phyloP scores from a whole-genome alignment of 2,329 filamentous ascomycete genomes.

The Tricladium varicosporioides region DNA sequence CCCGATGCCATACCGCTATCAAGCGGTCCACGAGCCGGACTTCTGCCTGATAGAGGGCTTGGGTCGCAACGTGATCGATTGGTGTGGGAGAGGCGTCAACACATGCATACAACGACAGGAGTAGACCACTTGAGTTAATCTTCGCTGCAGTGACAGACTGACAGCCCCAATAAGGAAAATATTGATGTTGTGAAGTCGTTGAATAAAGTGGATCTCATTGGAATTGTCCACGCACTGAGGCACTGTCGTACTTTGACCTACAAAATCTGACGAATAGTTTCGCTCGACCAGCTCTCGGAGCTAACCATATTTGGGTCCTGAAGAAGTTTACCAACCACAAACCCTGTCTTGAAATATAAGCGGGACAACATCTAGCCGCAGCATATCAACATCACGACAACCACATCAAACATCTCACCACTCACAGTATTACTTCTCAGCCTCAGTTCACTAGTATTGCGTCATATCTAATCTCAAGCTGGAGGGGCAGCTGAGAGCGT shows the following conservation, averaged over 20 bases:
- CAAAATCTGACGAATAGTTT: no score
- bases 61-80: no score
- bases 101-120: no score
- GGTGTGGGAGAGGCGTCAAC: no score
- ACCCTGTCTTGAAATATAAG: not conserved
- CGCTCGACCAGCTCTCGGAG: no score
- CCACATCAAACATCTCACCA: not conserved
- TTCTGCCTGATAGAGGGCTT: no score
- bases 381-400: not conserved
- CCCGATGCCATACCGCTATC: constrained; percentile 51
- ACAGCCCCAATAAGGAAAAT: constrained; percentile 8
- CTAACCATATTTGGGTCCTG: constrained; percentile 10
- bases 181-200: not conserved
- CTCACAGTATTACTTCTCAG: no score
- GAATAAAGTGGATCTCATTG: not conserved
- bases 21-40: not conserved
- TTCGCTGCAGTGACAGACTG: not conserved
- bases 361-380: not conserved
- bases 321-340: constrained; percentile 8
- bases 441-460: no score
- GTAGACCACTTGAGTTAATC: not conserved
- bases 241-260: not conserved
- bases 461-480: no score
- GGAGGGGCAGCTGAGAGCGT: no score
- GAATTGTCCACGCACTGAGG: not conserved